phyloP scores from a whole-genome alignment of 75 land plant genomes.

The Sequoia sempervirens region DNA sequence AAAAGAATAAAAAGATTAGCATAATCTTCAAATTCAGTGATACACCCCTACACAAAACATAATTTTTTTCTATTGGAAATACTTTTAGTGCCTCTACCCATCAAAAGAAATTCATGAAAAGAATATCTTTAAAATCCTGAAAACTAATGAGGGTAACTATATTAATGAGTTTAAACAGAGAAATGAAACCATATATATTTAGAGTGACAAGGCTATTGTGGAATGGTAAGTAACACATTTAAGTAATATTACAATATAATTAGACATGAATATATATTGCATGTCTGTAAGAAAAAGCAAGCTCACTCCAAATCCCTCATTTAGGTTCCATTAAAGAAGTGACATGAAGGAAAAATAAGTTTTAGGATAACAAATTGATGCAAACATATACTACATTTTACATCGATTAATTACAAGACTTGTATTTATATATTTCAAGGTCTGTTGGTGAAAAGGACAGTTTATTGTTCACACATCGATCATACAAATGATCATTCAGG shows the following conservation, averaged over 20 bases:
- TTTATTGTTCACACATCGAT: background rate
- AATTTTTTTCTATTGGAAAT: background rate
- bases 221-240: background rate
- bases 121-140: background rate
- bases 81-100: background rate
- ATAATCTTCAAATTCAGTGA: background rate
- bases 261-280: background rate
- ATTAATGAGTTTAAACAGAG: background rate
- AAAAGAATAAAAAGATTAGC: background rate
- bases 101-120: background rate
- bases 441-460: too few species aligned
- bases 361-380: too few species aligned
- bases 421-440: too few species aligned
- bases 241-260: background rate
- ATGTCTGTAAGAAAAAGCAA: background rate
- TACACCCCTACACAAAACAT: background rate
- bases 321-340: background rate
- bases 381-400: too few species aligned
- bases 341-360: background rate
- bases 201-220: background rate
- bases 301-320: background rate
- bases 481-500: background rate
- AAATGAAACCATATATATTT: background rate
- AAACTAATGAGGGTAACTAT: background rate
- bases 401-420: too few species aligned